Evolutionary conservation across 2,329 filamentous ascomycete genomes (phyloP), one percentile per base, ranked within the genome.

Genomic region (Xylaria sp.): DNA sequence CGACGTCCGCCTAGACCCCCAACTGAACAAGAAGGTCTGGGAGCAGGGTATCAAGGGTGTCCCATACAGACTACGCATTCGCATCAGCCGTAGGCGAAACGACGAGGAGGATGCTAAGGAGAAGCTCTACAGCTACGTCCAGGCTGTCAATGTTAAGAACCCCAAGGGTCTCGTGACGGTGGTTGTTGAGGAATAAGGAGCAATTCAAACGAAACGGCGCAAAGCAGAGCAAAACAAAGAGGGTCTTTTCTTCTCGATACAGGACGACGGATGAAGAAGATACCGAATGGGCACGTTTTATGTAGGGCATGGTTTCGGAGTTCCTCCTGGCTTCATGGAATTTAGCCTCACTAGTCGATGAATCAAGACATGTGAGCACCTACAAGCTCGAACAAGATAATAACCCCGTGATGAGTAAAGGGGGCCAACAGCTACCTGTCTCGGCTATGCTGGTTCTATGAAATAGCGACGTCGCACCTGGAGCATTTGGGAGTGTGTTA

Each of bases 1-100:
- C 78, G 95, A 99, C 80, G 95, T 99, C 84, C 95, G 95, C 77
- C 84, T 99, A 79, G 95, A 99, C 88, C 95, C 95, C 78, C 91
- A 95, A 85, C 86, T 99, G 78, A 99, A 99, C 91, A 99, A 99
- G 92, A 98, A 99, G 89, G 94, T 99, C 81, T 99, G 95, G 95
- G 95, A 99, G 85, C 87, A 90, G 79, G 95, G 95, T 82, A 89
- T 99, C 87, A 99, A 98, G 92, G 96, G 95, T 78, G 94, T 97
- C 73, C 92, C 94, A 74, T 98, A 90, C 91, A 91, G 96, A 83
- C 87, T 99, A 76, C 94, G 95, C 78, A 89, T 99, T 79, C 93
- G 96, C 84, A 97, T 99, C 85, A 97, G 93, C 79, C 92, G 95
- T 84, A 96, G 96, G 90, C 92, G 95, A 89, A 99, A 99, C 86